phyloP scores from a whole-genome alignment of 192 early-diverging fungal species.

The Geosiphon pyriformis region DNA sequence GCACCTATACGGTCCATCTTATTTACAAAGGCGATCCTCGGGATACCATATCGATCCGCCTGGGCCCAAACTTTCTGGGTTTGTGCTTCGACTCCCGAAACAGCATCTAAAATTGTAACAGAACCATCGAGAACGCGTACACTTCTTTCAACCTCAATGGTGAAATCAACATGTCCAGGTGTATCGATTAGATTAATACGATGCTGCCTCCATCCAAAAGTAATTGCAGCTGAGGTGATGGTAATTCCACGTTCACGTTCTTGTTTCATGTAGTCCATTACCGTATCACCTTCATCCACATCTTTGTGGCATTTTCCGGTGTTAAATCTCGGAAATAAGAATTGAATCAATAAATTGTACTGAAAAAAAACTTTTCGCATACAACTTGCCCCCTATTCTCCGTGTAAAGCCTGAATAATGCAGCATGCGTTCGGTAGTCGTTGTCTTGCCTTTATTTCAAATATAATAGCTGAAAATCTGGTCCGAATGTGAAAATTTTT shows the following conservation, averaged over 20 bases:
- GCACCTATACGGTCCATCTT: constrained; percentile 92
- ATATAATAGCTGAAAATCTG: not conserved
- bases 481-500: not conserved
- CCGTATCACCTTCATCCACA: constrained; percentile 89
- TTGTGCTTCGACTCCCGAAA: constrained; percentile 95
- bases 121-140: constrained; percentile 93
- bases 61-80: constrained; percentile 94
- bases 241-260: constrained; percentile 94
- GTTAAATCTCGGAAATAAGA: not conserved
- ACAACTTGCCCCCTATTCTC: constrained; percentile 68
- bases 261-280: constrained; percentile 85
- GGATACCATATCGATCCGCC: constrained; percentile 73
- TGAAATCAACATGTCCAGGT: constrained; percentile 95
- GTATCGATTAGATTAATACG: constrained; percentile 91
- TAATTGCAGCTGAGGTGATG: constrained; percentile 86
- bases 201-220: constrained; percentile 37
- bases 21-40: constrained; percentile 88
- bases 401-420: constrained; percentile 90
- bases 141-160: constrained; percentile 89
- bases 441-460: constrained; percentile 67
- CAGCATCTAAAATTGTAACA: constrained; percentile 88
- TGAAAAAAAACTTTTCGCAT: not conserved
- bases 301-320: constrained; percentile 36
- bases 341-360: constrained; percentile 4
- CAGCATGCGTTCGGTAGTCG: constrained; percentile 96